Conservation (phyloP, 257 asterid genomes). For the Marsdenia floribunda region DNA sequence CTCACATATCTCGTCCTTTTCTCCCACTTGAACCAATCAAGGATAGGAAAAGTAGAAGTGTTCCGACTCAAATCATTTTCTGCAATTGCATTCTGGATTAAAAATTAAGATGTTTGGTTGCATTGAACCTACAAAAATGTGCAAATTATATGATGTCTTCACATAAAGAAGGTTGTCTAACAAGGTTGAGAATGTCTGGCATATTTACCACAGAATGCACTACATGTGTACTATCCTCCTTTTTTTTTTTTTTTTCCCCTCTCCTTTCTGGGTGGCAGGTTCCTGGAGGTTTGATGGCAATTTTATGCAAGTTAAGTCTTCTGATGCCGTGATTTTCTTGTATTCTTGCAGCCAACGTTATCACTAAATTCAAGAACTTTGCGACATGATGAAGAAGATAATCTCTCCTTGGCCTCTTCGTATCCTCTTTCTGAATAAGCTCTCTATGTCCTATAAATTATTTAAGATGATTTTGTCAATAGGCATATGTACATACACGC, state of each 20-base stretch:
- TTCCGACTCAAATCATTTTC: neutral
- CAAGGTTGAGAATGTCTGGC: conserved; percentile 23
- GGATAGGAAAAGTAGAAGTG: neutral
- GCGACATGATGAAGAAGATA: conserved; percentile 61
- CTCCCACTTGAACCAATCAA: neutral
- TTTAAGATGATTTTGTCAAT: neutral
- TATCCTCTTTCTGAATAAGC: conserved; percentile 40
- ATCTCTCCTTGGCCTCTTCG: conserved; percentile 80
- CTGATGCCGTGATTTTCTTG: conserved; percentile 24
- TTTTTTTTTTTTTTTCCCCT: neutral
- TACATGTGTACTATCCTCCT: neutral
- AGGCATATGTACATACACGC: neutral
- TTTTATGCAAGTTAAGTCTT: neutral
- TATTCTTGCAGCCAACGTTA: conserved; percentile 39
- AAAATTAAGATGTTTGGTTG: neutral
- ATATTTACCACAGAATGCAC: conserved; percentile 26
- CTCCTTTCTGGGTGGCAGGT: neutral
- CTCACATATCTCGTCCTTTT: neutral
- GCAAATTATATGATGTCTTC: neutral
- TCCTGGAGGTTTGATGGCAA: neutral
- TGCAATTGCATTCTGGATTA: neutral
- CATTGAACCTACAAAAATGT: neutral
- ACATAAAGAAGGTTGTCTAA: neutral
- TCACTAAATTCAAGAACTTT: conserved; percentile 34
- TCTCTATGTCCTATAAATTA: neutral